Conservation (phyloP, 2,329 filamentous ascomycete species). For the Cladosporium sp. region DNA sequence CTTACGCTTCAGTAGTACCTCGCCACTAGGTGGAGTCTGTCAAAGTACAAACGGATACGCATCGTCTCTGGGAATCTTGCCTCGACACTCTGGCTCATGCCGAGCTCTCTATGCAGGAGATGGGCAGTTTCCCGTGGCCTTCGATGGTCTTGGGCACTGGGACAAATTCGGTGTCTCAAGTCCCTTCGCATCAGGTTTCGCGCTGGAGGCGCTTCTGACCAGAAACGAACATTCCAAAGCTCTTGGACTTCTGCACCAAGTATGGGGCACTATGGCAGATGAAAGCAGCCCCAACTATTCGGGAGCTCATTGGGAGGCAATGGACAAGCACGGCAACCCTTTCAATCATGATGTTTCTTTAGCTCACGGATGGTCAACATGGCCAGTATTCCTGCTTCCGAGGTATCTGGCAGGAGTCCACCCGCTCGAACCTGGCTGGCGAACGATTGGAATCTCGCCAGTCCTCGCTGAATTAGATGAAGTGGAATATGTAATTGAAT, state of each 20-base stretch:
- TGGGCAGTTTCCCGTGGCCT: neutral
- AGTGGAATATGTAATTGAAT: neutral
- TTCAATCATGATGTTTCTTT: neutral
- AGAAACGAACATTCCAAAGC: neutral
- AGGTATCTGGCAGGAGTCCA: neutral
- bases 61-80: neutral
- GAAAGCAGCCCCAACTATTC: slow-evolving; percentile 10
- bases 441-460: neutral
- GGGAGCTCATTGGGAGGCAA: slow-evolving; percentile 13
- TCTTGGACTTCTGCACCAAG: slow-evolving; percentile 9
- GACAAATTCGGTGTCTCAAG: neutral
- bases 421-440: neutral
- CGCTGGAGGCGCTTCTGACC: slow-evolving; percentile 2
- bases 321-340: neutral
- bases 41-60: neutral
- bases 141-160: neutral
- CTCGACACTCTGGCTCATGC: neutral
- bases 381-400: neutral
- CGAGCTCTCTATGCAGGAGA: neutral
- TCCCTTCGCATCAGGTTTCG: neutral
- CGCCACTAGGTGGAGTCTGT: neutral
- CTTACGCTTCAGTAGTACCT: neutral
- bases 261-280: slow-evolving; percentile 14
- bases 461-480: neutral
- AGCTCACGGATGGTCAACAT: neutral